Evolutionary conservation across 1,139 yeast species (phyloP).

Genomic region (Zygosaccharomyces pseudobailii): DNA sequence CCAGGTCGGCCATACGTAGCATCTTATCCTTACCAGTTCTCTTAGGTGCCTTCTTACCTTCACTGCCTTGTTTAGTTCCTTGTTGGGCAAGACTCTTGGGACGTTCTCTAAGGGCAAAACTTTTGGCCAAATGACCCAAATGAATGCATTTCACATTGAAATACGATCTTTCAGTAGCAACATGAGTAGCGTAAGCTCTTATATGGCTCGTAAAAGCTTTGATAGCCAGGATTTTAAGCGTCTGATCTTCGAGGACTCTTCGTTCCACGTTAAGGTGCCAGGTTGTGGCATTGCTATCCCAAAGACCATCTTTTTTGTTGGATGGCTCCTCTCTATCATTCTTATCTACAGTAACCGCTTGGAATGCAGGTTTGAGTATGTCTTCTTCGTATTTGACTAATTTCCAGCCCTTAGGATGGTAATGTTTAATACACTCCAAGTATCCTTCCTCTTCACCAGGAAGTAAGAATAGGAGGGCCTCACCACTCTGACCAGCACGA

Average conservation of each 20-base stretch:
- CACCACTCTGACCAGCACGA: slow-evolving; percentile 64
- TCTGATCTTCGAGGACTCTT: slow-evolving; percentile 69
- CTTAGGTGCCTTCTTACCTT: slow-evolving; percentile 33
- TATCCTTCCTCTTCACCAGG: slow-evolving; percentile 90
- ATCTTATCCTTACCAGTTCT: slow-evolving; percentile 63
- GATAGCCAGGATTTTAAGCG: slow-evolving; percentile 57
- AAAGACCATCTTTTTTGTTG: slow-evolving; percentile 33
- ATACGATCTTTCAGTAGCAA: slow-evolving; percentile 66
- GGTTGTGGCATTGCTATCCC: slow-evolving; percentile 95
- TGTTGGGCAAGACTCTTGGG: slow-evolving; percentile 67
- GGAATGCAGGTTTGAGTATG: slow-evolving; percentile 57
- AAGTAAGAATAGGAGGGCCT: slow-evolving; percentile 64
- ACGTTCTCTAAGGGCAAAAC: slow-evolving; percentile 90
- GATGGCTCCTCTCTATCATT: slow-evolving; percentile 22
- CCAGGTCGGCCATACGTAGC: slow-evolving; percentile 72
- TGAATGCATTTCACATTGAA: slow-evolving; percentile 81
- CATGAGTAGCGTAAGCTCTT: slow-evolving; percentile 96
- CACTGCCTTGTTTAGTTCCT: slow-evolving; percentile 29
- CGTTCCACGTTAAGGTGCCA: slow-evolving; percentile 92
- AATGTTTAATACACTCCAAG: slow-evolving; percentile 49
- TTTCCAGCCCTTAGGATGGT: slow-evolving; percentile 63
- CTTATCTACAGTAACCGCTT: slow-evolving; percentile 39
- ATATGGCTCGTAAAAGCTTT: slow-evolving; percentile 84
- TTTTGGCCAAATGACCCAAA: slow-evolving; percentile 91
- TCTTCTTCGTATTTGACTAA: slow-evolving; percentile 49